These are phyloP conservation scores for Phytophthora cajani DNA, from an alignment of 352 stramenopile genomes.

Conservation along the genomic window DNA sequence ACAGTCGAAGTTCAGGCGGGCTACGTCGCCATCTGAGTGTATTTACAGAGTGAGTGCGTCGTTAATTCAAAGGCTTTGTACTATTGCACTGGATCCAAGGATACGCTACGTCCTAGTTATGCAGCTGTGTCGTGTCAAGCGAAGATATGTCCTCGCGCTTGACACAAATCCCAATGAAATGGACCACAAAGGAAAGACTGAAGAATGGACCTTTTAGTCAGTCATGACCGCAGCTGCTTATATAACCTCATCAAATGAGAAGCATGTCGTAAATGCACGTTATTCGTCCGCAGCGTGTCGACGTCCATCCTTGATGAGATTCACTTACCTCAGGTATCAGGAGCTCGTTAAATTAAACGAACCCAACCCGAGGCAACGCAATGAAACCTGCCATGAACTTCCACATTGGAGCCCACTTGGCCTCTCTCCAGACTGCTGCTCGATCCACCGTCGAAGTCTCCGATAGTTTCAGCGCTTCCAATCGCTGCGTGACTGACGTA, in stretches of 20 bases:
- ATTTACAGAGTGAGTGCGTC: background rate
- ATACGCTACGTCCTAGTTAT: background rate
- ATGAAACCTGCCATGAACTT: background rate
- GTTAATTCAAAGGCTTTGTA: background rate
- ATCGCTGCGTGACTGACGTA: background rate
- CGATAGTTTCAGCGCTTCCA: background rate
- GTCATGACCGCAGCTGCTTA: background rate
- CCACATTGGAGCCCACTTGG: background rate
- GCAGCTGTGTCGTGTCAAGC: background rate
- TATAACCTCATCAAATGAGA: background rate
- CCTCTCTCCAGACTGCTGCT: background rate
- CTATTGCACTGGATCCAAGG: background rate
- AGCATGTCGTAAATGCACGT: background rate
- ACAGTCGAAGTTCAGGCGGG: slow-evolving; percentile 9
- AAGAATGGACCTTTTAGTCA: background rate
- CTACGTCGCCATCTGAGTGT: slow-evolving; percentile 7
- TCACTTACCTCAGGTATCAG: background rate
- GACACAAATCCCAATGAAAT: background rate
- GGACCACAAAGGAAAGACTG: background rate
- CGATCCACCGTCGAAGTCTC: background rate
- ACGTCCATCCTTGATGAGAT: background rate
- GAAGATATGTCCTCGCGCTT: background rate
- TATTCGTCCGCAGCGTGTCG: background rate
- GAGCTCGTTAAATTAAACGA: background rate
- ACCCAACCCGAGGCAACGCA: background rate